phyloP scores from a whole-genome alignment of 768 basidiomycete species.

The Leccinum obscurum region DNA sequence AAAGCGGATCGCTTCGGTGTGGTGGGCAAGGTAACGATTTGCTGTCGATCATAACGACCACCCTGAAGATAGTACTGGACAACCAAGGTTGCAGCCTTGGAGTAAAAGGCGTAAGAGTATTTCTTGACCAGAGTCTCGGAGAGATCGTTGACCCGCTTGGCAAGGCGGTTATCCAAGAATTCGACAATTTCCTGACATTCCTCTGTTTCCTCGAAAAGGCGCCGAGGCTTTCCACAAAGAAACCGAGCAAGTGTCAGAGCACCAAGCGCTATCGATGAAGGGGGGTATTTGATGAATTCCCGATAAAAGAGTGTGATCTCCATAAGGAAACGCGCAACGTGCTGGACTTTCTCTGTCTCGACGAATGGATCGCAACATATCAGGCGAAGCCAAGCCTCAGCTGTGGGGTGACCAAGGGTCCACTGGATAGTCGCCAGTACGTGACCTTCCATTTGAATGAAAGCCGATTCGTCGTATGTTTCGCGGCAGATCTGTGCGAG shows the following conservation, averaged over 20 bases:
- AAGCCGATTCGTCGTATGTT: constrained; percentile 95
- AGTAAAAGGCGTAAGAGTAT: constrained; percentile 96
- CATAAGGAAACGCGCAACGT: constrained; percentile 98
- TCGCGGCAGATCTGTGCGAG: constrained; percentile 94
- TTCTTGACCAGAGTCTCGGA: constrained; percentile 98
- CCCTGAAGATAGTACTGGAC: constrained; percentile 94
- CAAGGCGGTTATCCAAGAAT: constrained; percentile 81
- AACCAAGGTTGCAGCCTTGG: constrained; percentile 90
- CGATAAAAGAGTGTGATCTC: constrained; percentile 98
- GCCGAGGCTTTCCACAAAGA: constrained; percentile 79
- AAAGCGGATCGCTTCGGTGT: constrained; percentile 48
- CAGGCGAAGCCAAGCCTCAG: constrained; percentile 93
- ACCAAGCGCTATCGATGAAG: constrained; percentile 88
- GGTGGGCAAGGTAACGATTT: constrained; percentile 53
- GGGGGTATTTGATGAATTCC: constrained; percentile 85
- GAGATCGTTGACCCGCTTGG: constrained; percentile 86
- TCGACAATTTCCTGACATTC: constrained; percentile 84
- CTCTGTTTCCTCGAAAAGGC: constrained; percentile 81
- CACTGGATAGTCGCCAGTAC: constrained; percentile 95
- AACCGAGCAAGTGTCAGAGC: constrained; percentile 86
- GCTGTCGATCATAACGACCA: constrained; percentile 62
- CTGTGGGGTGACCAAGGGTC: constrained; percentile 95
- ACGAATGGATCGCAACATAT: constrained; percentile 71
- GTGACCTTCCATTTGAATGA: constrained; percentile 99
- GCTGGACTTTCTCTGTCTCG: constrained; percentile 90